phyloP scores from a whole-genome alignment of 208 protist genomes.

The Acanthamoeba castellanii region DNA sequence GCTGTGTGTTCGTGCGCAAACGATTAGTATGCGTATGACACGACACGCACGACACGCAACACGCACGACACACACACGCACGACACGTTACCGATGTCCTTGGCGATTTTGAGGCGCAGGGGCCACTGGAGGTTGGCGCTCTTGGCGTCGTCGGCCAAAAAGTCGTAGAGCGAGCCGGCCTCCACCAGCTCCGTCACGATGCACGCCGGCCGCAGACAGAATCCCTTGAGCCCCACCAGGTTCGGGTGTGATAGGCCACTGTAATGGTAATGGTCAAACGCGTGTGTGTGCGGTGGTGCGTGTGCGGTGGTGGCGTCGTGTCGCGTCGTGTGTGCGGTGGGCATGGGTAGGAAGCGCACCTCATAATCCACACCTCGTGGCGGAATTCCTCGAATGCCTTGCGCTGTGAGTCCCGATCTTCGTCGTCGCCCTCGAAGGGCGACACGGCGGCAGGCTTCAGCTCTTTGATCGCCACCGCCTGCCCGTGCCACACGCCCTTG shows the following conservation, averaged over 20 bases:
- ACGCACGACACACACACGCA: too few relatives aligned
- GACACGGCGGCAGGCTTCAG: not conserved
- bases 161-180: slow-evolving; percentile 55
- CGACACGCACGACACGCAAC: too few relatives aligned
- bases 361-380: slow-evolving; percentile 75
- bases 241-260: slow-evolving; percentile 53
- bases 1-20: not conserved
- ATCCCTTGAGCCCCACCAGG: slow-evolving; percentile 4
- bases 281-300: not conserved
- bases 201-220: slow-evolving; percentile 20
- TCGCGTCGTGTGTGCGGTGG: too few relatives aligned
- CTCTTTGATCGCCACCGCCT: slow-evolving; percentile 60
- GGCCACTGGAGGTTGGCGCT: slow-evolving; percentile 14
- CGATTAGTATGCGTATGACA: not conserved
- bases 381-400: slow-evolving; percentile 67
- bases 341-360: not conserved
- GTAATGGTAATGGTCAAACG: too few relatives aligned
- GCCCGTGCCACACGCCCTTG: slow-evolving; percentile 11
- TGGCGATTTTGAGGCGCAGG: not conserved
- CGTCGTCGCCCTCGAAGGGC: not conserved
- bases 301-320: too few relatives aligned
- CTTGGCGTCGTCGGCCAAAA: not conserved
- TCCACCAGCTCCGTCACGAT: slow-evolving; percentile 69
- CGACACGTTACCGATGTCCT: too few relatives aligned
- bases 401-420: not conserved